Evolutionary conservation across 345 rosid species (phyloP).

Genomic region (Anastatica hierochuntica): DNA sequence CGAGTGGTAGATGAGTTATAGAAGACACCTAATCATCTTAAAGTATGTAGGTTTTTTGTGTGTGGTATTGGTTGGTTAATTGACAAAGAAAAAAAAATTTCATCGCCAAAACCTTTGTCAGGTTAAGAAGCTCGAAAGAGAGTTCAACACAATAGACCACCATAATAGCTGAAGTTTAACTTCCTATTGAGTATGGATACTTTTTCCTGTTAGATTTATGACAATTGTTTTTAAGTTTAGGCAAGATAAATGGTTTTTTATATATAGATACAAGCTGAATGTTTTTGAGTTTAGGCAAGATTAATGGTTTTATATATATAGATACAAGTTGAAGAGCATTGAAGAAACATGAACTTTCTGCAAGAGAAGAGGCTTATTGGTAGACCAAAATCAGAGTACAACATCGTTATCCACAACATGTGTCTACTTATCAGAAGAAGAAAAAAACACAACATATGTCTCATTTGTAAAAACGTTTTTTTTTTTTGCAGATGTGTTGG

Average conservation of each 20-base stretch:
- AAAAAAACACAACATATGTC: too few relatives aligned
- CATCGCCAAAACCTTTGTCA: too few relatives aligned
- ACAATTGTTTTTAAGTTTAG: neutral
- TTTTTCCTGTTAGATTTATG: neutral
- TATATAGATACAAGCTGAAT: constrained; percentile 67
- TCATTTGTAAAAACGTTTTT: too few relatives aligned
- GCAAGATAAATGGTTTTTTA: neutral
- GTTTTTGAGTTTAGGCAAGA: too few relatives aligned
- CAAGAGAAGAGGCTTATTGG: constrained; percentile 87
- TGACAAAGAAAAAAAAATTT: too few relatives aligned
- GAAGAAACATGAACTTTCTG: constrained; percentile 95
- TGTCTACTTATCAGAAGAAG: too few relatives aligned
- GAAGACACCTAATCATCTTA: constrained; percentile 90
- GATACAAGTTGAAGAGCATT: too few relatives aligned
- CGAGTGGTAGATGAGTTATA: constrained; percentile 84
- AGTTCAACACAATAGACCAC: constrained; percentile 99
- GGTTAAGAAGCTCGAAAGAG: constrained; percentile 89
- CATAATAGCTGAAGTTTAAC: constrained; percentile 93
- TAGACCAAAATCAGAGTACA: constrained; percentile 56
- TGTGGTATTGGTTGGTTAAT: neutral
- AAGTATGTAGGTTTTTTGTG: constrained; percentile 38
- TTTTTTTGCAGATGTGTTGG: too few relatives aligned
- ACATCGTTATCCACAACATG: too few relatives aligned
- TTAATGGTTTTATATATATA: too few relatives aligned
- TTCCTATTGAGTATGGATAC: constrained; percentile 75